Conservation (phyloP, 805 yeast species). For the Saturnispora quitensis region DNA sequence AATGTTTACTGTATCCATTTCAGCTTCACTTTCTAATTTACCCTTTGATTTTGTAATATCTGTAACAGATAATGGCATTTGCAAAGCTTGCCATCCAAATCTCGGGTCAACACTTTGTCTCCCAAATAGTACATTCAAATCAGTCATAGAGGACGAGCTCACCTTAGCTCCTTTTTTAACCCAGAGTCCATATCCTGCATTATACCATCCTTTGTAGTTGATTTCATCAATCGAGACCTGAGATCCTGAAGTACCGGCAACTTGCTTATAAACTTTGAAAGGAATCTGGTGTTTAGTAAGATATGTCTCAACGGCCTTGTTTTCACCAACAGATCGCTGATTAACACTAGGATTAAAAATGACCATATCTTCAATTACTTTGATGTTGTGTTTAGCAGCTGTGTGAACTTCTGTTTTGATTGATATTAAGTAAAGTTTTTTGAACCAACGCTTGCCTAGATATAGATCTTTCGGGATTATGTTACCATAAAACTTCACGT, state of each 20-base stretch:
- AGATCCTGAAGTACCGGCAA: constrained; percentile 2
- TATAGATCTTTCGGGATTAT: constrained; percentile 4
- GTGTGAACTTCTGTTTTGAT: constrained; percentile 5
- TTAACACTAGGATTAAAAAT: constrained; percentile 2
- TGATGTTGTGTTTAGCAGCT: constrained; percentile 3
- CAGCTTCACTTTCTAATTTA: constrained; percentile 3
- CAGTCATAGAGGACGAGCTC: constrained; percentile 36
- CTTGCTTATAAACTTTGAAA: constrained; percentile 3
- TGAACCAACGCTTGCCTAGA: constrained; percentile 3
- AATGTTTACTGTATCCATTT: neutral
- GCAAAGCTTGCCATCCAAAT: constrained; percentile 45
- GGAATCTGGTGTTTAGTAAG: constrained; percentile 2
- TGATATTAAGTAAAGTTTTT: neutral
- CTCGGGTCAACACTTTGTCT: constrained; percentile 69
- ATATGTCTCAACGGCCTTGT: neutral
- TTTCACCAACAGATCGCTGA: neutral
- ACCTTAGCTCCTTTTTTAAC: constrained; percentile 37
- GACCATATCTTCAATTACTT: constrained; percentile 6
- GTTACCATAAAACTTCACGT: constrained; percentile 4
- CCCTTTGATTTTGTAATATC: neutral
- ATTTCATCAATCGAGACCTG: neutral
- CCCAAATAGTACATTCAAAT: constrained; percentile 65
- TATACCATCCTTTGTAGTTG: constrained; percentile 9
- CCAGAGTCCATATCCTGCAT: constrained; percentile 45
- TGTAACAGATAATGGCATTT: constrained; percentile 8